These are phyloP conservation scores for Termitomyces titanicus DNA, from an alignment of 768 basidiomycete genomes.

Conservation along the genomic window DNA sequence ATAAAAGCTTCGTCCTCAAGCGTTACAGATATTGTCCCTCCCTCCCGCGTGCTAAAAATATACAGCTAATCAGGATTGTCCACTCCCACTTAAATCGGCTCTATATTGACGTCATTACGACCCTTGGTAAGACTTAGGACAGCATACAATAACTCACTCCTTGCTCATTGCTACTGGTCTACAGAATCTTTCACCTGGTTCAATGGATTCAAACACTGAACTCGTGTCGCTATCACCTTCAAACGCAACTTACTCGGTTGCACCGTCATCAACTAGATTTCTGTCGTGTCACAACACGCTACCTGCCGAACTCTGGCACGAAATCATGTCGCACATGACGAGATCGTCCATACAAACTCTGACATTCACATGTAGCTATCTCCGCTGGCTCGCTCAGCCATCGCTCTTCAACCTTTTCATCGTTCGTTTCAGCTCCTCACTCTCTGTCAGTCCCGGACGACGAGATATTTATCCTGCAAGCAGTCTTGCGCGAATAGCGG, in stretches of 20 bases:
- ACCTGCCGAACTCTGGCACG: slow-evolving; percentile 17
- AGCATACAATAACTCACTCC: not conserved
- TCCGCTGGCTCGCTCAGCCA: slow-evolving; percentile 17
- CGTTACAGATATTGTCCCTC: not conserved
- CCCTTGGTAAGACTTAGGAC: not conserved
- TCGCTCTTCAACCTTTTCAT: slow-evolving; percentile 16
- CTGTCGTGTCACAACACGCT: not conserved
- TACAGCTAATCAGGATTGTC: not conserved
- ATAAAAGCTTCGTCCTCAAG: not conserved
- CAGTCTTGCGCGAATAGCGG: slow-evolving; percentile 7
- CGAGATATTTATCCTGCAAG: slow-evolving; percentile 5
- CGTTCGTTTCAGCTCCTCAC: slow-evolving; percentile 7
- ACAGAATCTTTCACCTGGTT: not conserved
- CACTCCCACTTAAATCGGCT: not conserved
- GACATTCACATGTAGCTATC: slow-evolving; percentile 10
- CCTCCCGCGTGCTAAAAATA: not conserved
- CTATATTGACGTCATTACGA: not conserved
- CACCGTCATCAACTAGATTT: not conserved
- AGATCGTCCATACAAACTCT: slow-evolving; percentile 7
- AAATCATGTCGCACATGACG: slow-evolving; percentile 11
- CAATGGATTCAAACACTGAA: not conserved
- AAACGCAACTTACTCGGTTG: not conserved
- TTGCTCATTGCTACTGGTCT: not conserved
- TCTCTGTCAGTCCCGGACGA: not conserved
- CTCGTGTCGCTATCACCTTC: not conserved